phyloP scores from a whole-genome alignment of 345 rosid species.

The Populus alba region DNA sequence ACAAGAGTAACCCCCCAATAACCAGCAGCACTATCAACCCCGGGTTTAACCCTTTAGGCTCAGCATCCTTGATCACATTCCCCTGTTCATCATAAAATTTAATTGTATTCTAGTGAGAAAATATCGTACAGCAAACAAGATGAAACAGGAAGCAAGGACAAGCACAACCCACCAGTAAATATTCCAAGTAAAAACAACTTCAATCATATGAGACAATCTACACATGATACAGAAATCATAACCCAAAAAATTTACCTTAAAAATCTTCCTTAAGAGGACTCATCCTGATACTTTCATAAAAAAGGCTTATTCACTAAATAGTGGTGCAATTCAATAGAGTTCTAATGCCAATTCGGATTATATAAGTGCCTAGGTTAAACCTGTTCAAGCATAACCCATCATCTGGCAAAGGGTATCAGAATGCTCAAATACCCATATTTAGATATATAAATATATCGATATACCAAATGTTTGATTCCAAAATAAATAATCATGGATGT shows the following conservation, averaged over 20 bases:
- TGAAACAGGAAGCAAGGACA: not conserved
- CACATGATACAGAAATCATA: not conserved
- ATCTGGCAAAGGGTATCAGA: not conserved
- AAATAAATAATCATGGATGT: not conserved
- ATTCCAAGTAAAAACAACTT: not conserved
- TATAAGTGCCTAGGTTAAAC: not conserved
- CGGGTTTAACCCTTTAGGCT: conserved; percentile 62
- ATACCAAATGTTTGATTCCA: not conserved
- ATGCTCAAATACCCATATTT: not conserved
- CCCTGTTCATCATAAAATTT: conserved; percentile 10
- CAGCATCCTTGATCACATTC: conserved; percentile 18
- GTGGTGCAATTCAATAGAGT: not conserved
- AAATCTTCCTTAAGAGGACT: not conserved
- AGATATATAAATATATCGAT: not conserved
- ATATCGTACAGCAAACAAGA: not conserved
- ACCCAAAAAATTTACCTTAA: not conserved
- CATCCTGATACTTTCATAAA: not conserved
- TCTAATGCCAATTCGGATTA: not conserved
- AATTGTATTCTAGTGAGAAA: not conserved
- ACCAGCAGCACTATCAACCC: conserved; percentile 71
- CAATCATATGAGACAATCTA: not conserved
- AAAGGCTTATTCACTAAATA: not conserved
- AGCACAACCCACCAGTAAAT: not conserved
- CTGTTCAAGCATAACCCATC: not conserved
- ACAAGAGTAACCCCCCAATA: conserved; percentile 52